A percentile compares a stretch with the other conserved stretches of the same genome.
phyloP scores from a whole-genome alignment of 2,329 filamentous ascomycete species.

The Fusarium avenaceum region DNA sequence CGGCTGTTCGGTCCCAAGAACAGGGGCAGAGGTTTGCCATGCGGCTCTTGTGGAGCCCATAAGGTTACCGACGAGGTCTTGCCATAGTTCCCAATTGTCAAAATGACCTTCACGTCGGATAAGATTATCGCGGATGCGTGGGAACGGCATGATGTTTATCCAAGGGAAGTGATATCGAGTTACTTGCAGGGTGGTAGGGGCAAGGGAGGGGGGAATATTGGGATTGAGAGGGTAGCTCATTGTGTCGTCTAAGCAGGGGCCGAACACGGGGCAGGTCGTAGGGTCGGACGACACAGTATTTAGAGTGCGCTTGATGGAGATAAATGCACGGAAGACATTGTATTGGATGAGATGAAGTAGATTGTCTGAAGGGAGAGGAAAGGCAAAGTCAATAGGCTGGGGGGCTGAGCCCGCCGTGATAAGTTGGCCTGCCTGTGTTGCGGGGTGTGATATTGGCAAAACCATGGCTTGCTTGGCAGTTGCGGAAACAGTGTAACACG shows the following conservation, averaged over 20 bases:
- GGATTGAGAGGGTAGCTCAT: neutral
- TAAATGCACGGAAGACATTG: slow-evolving; percentile 7
- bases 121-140: neutral
- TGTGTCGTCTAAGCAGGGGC: neutral
- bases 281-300: neutral
- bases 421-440: too few species aligned
- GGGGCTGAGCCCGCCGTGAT: too few species aligned
- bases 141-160: neutral
- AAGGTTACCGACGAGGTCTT: neutral
- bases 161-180: slow-evolving; percentile 6
- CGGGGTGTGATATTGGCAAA: too few species aligned
- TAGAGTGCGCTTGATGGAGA: slow-evolving; percentile 1
- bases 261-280: neutral
- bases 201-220: neutral
- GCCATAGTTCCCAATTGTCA: neutral
- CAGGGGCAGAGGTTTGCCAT: neutral
- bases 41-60: neutral
- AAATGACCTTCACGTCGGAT: neutral
- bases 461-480: too few species aligned
- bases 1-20: fast-evolving
- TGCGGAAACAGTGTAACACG: too few species aligned
- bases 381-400: neutral
- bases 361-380: neutral
- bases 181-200: neutral
- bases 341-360: slow-evolving; percentile 6